Conservation (phyloP, 805 yeast species). For the Saturnispora saitoi region DNA sequence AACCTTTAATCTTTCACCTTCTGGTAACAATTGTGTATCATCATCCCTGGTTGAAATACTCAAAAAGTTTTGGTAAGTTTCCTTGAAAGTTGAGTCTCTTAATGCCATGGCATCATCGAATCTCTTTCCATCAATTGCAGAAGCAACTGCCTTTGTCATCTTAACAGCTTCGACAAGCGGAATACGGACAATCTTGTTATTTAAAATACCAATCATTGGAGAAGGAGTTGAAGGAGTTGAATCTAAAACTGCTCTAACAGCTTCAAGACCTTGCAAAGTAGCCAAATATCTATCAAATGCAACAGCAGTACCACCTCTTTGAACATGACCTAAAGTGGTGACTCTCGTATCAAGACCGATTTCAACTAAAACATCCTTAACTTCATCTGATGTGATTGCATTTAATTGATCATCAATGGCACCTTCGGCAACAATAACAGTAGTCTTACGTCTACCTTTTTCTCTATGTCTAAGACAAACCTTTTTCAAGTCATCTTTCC, state of each 20-base stretch:
- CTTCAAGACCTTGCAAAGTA: conserved; percentile 95
- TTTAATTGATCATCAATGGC: conserved; percentile 77
- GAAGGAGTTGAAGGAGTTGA: conserved; percentile 87
- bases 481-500: conserved; percentile 74
- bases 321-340: conserved; percentile 95
- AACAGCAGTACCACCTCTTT: conserved; percentile 97
- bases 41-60: conserved; percentile 66
- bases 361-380: conserved; percentile 71
- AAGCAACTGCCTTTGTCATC: conserved; percentile 82
- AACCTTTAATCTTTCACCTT: conserved; percentile 51
- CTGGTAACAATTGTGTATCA: conserved; percentile 51
- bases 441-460: conserved; percentile 88
- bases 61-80: conserved; percentile 64
- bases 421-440: conserved; percentile 97
- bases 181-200: conserved; percentile 76
- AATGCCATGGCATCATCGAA: conserved; percentile 81
- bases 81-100: conserved; percentile 83
- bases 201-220: conserved; percentile 86
- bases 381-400: conserved; percentile 74
- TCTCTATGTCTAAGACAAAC: conserved; percentile 73
- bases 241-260: conserved; percentile 85
- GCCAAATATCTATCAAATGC: conserved; percentile 89
- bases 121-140: conserved; percentile 69
- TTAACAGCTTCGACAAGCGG: conserved; percentile 87
- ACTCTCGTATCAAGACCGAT: conserved; percentile 90